Evolutionary conservation across 805 yeast genomes (phyloP).

Genomic region (Barnettozyma vustinii): DNA sequence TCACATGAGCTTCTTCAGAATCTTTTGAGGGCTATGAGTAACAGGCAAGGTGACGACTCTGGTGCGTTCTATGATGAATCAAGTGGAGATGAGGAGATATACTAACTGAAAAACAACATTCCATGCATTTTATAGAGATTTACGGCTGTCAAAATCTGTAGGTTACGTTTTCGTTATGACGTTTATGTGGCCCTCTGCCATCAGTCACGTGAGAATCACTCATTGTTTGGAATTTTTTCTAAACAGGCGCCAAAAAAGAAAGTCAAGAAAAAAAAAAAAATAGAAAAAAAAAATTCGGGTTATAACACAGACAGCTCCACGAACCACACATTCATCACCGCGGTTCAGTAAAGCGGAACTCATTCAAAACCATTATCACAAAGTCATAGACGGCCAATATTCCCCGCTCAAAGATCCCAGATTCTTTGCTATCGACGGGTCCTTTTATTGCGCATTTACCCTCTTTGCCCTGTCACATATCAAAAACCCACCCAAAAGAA

Average conservation of each 20-base stretch:
- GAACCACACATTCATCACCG: not conserved
- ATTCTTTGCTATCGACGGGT: not conserved
- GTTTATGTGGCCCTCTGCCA: not conserved
- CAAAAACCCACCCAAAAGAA: not conserved
- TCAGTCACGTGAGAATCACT: not conserved
- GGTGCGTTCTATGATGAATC: not conserved
- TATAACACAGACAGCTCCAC: not conserved
- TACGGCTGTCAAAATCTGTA: not conserved
- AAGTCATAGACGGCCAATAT: not conserved
- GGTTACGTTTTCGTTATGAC: not conserved
- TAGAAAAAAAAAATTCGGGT: not conserved
- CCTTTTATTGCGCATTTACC: not conserved
- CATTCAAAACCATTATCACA: not conserved
- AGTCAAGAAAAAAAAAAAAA: slow-evolving; percentile 5
- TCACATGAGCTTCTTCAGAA: not conserved
- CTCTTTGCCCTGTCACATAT: not conserved
- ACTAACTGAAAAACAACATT: not conserved
- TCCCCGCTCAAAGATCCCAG: not conserved
- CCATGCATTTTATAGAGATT: not conserved
- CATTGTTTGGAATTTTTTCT: not conserved
- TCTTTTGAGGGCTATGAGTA: not conserved
- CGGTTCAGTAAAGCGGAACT: not conserved
- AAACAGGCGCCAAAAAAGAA: slow-evolving; percentile 2
- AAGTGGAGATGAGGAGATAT: not conserved
- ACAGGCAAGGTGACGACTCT: not conserved